Base-by-base conservation (phyloP, 306 rosid genomes). In the Cucurbita ficifolia region DNA sequence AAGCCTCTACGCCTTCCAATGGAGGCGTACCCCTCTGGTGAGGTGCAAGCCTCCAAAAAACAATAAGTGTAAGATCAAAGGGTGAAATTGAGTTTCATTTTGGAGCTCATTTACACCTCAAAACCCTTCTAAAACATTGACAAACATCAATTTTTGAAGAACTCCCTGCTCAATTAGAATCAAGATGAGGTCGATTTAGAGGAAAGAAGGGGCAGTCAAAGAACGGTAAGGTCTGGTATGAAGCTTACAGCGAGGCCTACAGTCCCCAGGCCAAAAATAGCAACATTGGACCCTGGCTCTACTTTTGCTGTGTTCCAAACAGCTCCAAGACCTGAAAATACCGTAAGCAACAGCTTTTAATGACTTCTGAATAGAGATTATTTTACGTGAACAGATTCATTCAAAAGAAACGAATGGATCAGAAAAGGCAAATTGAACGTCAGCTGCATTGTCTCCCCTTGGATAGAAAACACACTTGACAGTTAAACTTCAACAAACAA, bases 221-320 rank as follows among this genome's bases (percentile, higher is more conserved):
- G 76, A 83, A 57, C 45, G 36, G 53, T 38, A 70, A 39, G 71
- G 49, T 78, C 39, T 43, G 10, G 40, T 60, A 8, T 38, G 24
- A 76, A 83, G 78, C 94, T 82, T 88, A 92, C 96, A 11, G 98
- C 98, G 62, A 92, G 96, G 57, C 98, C 98, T 64, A 92, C 96
- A 76, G 91, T 90, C 77, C 98, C 96, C 72, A 92, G 96, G 76
- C 98, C 98, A 80, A 92, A 92, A 61, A 92, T 75, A 80, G 96
- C 98, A 77, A 92, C 96, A 43, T 48, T 92, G 70, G 98, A 88
- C 57, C 96, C 96, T 6, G 96, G 63, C 68, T 92, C 98, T 43
- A 92, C 98, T 79, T 92, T 92, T 72, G 98, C 98, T 22, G 98
- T 90, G 90, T 92, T 92, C 98, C 98, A 92, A 77, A 92, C 98